Base-by-base conservation (phyloP, 169 alveolate species). In the Perkinsus olseni region DNA sequence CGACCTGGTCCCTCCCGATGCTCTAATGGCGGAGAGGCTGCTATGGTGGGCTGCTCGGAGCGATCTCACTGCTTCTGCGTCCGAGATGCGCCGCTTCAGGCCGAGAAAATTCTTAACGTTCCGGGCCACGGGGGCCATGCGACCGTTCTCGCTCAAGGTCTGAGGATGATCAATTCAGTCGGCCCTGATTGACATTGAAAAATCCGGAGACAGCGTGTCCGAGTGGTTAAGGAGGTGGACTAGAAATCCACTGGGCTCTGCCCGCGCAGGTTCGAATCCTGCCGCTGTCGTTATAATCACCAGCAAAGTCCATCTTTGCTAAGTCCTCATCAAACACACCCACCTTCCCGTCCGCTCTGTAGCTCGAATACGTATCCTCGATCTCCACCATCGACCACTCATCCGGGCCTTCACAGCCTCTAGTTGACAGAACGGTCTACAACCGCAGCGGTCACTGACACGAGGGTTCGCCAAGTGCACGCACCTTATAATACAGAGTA, bases 221-320 rank as follows among this genome's bases (percentile, higher is more conserved):
- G 82, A 62, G 82, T 62, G 82, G 82, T 62, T 62, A 62, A 62
- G 82, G 82, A 62, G 82, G 82, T 62, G 82, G 82, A 62, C 82
- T 62, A 62, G 82, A 62, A 62, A 62, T 62, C 82, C 82, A 62
- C 82, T 97, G 98, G 99, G 98, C 97, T 97, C 96, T 96, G 97
- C 99, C 99, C 98, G 98, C 99, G 98, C 98, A 97, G 99, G 99
- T 97, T 97, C 99, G 97, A 97, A 97, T 97, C 99, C 99, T 97
- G 99, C 98, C 96, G 98, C 98, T 97, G 99, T 97, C 98, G 98
- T 62, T 62, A 40, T 40, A n/a, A n/a, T n/a, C n/a, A n/a, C n/a
- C n/a, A n/a, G n/a, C n/a, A n/a, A n/a, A n/a, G n/a, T n/a, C n/a
- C n/a, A n/a, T n/a, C n/a, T n/a, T n/a, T n/a, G n/a, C n/a, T n/a